Percentiles rank a stretch among this genome's conserved stretches.
Conservation (phyloP, 768 basidiomycete genomes). For the Fomitopsis pulvina region DNA sequence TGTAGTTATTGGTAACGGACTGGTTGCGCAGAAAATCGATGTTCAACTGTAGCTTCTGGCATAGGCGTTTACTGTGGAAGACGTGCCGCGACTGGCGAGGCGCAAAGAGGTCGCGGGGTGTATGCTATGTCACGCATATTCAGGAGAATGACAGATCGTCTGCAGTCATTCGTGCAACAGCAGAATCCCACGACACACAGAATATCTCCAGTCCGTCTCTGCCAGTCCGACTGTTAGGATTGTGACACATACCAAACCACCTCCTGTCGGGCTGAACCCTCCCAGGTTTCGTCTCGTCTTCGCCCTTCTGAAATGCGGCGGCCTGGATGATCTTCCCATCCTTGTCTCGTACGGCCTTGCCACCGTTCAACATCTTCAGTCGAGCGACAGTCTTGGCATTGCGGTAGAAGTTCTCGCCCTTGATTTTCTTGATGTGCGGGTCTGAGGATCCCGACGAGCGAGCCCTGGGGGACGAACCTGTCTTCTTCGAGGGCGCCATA, state of each 20-base stretch:
- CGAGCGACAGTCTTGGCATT: slow-evolving; percentile 83
- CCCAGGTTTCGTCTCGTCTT: slow-evolving; percentile 84
- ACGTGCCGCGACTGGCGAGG: no score
- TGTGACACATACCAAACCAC: slow-evolving; percentile 81
- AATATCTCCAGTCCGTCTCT: no score
- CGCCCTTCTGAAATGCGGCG: slow-evolving; percentile 94
- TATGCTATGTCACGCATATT: no score
- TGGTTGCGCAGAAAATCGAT: no score
- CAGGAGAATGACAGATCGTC: no score
- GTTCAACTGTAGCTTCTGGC: no score
- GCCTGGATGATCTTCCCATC: slow-evolving; percentile 91
- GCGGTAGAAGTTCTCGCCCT: slow-evolving; percentile 98
- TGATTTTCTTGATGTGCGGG: slow-evolving; percentile 58
- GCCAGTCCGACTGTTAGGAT: no score
- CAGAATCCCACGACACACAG: no score
- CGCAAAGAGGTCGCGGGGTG: no score
- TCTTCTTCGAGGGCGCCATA: slow-evolving; percentile 31
- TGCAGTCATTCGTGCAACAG: no score
- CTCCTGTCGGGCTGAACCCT: slow-evolving; percentile 91
- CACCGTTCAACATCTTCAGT: slow-evolving; percentile 90
- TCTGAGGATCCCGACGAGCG: slow-evolving; percentile 35
- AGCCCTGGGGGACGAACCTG: slow-evolving; percentile 15
- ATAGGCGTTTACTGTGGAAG: no score
- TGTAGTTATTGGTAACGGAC: no score
- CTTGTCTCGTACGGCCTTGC: slow-evolving; percentile 84